Base-by-base conservation (phyloP, 73 alveolate genomes). In the Paramecium pentaurelia region DNA sequence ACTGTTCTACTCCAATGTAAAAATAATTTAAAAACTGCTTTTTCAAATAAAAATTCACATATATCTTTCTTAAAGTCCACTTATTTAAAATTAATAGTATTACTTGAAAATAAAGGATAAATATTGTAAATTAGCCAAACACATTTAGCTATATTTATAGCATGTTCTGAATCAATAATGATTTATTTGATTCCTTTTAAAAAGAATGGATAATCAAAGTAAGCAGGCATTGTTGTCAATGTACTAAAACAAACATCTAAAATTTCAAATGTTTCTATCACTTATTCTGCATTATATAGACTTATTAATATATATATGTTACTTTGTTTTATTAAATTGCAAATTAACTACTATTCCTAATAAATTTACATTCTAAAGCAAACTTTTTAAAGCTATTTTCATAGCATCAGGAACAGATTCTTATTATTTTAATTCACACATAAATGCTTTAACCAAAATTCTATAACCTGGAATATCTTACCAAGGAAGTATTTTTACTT, bases 1-100 rank as follows among this genome's bases (percentile, higher is more conserved):
- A 80, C 91, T 45, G 91, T 80, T 11, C 16, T 80, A 36, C 91
- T 80, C 91, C 91, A 80, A 80, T 80, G 91, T 8, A 80, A n/a
- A 44, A 44, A 80, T 38, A 80, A 42, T 27, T 80, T 80, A 10
- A 80, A 32, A 12, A 28, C 91, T 20, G 58, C 91, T 18, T 80
- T 80, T 8, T 80, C 91, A 14, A 80, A 44, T 42, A 80, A 44
- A 42, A 80, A 27, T n/a, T 80, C 91, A 80, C 91, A 80, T 12
- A 80, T 20, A 10, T 42, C 91, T 27, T 49, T 80, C 18, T 80
- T 80, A 47, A 44, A 80, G 32, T 80, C 91, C 51, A 42, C 91
- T 80, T 75, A 5, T 2, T 16, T 80, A 40, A 8, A 22, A 45
- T 16, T 45, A 1, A 20, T 38, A 45, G 8, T 45, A 16, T 45